Evolutionary conservation across 495 filamentous ascomycete genomes (phyloP).

Genomic region (Chaetomium tenue): DNA sequence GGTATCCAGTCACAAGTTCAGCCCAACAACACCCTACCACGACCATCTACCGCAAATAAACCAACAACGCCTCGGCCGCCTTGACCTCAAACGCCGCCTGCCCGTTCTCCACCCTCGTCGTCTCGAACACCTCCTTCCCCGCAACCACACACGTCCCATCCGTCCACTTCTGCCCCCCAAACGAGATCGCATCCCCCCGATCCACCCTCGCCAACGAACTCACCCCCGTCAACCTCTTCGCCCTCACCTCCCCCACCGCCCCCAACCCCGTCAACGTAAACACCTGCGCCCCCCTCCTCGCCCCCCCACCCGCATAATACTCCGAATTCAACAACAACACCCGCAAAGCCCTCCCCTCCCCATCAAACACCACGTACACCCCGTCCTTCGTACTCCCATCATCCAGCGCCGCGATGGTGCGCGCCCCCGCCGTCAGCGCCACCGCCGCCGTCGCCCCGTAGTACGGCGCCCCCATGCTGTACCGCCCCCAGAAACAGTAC

Average conservation of each 20-base stretch:
- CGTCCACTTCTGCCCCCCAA: slow-evolving; percentile 55
- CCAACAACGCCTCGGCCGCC: slow-evolving; percentile 55
- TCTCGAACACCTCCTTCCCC: slow-evolving; percentile 48
- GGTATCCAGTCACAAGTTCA: too few species aligned
- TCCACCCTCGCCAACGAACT: slow-evolving; percentile 52
- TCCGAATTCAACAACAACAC: slow-evolving; percentile 58
- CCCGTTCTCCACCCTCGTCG: slow-evolving; percentile 40
- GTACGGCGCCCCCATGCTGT: slow-evolving; percentile 56
- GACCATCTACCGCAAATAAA: slow-evolving; percentile 43
- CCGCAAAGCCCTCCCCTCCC: slow-evolving; percentile 39
- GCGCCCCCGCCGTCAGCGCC: slow-evolving; percentile 51
- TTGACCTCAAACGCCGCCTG: slow-evolving; percentile 48
- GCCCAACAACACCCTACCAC: too few species aligned
- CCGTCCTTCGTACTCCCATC: slow-evolving; percentile 50
- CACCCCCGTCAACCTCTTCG: slow-evolving; percentile 55
- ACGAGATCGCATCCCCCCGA: slow-evolving; percentile 45
- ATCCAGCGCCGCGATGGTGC: slow-evolving; percentile 53
- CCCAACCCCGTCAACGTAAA: slow-evolving; percentile 50
- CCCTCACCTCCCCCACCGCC: slow-evolving; percentile 30
- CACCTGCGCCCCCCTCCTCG: slow-evolving; percentile 42
- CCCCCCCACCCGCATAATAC: slow-evolving; percentile 51
- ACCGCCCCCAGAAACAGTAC: slow-evolving; percentile 61
- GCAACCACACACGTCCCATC: slow-evolving; percentile 52
- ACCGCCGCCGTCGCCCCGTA: slow-evolving; percentile 58
- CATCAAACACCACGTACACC: slow-evolving; percentile 53